Base-by-base conservation (phyloP, 768 basidiomycete genomes). In the Amanita inopinata region DNA sequence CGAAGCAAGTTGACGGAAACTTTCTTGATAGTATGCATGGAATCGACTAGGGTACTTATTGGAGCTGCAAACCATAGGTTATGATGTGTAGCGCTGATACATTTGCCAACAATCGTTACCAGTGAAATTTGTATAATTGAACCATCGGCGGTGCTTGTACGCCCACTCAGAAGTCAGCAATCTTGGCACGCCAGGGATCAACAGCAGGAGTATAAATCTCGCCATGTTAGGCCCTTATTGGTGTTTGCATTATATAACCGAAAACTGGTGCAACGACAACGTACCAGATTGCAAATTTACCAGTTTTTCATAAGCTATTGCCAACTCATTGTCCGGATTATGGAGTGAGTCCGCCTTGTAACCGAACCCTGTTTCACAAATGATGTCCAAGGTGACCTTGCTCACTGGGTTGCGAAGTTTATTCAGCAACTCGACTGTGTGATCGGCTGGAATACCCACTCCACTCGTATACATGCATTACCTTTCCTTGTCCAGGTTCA, bases 361-460 rank as follows among this genome's bases (percentile, higher is more conserved):
- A 1, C 62, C 65, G 38, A 68, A 66, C 1, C 61, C 65, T 3
- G 65, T 63, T 2, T 57, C 55, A 51, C 64, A 68, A 17, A 69
- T 66, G 43, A 69, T 65, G 46, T 69, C 67, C 9, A 68, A 53
- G 5, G 66, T 67, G 0, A 61, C 60, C 46, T 63, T 66, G 43
- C 61, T 61, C 61, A 66, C 64, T 66, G 18, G 10, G 12, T 20
- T 6, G n/a, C 39, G 8, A 8, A 4, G 2, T 17, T 11, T 18
- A 25, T 28, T 44, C 25, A 17, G n/a, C 5, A 4, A 30, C 12
- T 32, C 7, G 19, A 36, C 1, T 35, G 30, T 5, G 12, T 7
- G 24, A 9, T n/a, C n/a, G 6, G 12, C 9, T n/a, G 20, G 32
- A 33, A 5, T 4, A 58, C 63, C 3, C 46, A 63, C 60, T 58